Percentiles rank a stretch among this genome's conserved stretches.
phyloP scores from a whole-genome alignment of 208 protist species.

The Crithidia brevicula region DNA sequence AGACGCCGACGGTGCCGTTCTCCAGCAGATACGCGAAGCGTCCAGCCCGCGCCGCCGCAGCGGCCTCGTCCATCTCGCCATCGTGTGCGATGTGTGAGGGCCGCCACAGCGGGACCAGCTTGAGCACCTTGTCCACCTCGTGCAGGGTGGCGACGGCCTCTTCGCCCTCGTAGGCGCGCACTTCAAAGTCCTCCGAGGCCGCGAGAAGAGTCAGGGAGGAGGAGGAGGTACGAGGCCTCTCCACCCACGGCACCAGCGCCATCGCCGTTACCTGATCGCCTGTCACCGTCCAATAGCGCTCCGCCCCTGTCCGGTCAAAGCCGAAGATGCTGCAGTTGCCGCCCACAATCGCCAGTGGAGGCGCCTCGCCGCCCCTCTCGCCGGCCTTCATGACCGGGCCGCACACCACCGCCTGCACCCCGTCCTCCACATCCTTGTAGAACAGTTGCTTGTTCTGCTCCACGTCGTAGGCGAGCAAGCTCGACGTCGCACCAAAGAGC shows the following conservation, averaged over 20 bases:
- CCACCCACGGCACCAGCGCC: slow-evolving; percentile 73
- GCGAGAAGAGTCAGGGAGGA: slow-evolving; percentile 72
- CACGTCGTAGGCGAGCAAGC: slow-evolving; percentile 93
- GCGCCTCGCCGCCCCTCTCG: slow-evolving; percentile 9
- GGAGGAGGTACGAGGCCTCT: neutral
- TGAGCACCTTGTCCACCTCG: slow-evolving; percentile 84
- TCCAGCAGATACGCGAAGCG: slow-evolving; percentile 91
- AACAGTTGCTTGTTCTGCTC: slow-evolving; percentile 93
- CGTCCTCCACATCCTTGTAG: slow-evolving; percentile 93
- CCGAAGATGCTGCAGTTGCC: slow-evolving; percentile 96
- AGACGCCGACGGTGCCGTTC: slow-evolving; percentile 95
- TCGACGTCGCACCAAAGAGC: slow-evolving; percentile 88
- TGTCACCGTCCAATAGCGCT: slow-evolving; percentile 95
- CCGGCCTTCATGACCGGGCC: slow-evolving; percentile 49
- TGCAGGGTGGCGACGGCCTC: slow-evolving; percentile 81
- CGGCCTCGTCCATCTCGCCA: no score
- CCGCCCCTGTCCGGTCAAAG: slow-evolving; percentile 86
- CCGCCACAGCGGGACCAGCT: slow-evolving; percentile 45
- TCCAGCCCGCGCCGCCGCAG: slow-evolving; percentile 17
- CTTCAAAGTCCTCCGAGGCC: slow-evolving; percentile 94
- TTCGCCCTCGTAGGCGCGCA: slow-evolving; percentile 92
- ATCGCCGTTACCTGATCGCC: slow-evolving; percentile 93
- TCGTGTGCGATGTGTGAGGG: neutral
- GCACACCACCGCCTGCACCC: slow-evolving; percentile 84
- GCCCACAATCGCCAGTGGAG: slow-evolving; percentile 85